These are phyloP conservation scores for Theobroma grandiflorum DNA, from an alignment of 441 rosid species.

Conservation along the genomic window DNA sequence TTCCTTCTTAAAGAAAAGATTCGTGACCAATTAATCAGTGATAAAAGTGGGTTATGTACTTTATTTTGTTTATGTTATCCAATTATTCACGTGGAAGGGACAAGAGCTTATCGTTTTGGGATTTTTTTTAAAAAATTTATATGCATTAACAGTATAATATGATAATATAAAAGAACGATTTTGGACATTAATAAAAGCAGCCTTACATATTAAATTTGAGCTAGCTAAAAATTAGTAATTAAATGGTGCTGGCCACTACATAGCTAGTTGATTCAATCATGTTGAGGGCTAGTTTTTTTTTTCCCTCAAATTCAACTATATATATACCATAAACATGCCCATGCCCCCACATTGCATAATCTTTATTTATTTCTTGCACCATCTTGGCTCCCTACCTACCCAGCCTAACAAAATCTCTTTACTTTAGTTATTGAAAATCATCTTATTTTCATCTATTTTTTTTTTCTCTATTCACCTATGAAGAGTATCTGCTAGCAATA, in stretches of 20 bases:
- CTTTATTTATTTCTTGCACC: background rate
- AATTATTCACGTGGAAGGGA: background rate
- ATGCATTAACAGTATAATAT: background rate
- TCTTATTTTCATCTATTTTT: background rate
- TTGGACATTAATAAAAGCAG: conserved; percentile 13
- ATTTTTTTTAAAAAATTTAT: background rate
- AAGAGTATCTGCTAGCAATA: no score
- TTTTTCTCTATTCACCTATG: background rate
- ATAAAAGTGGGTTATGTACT: background rate
- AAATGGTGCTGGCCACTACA: conserved; percentile 15
- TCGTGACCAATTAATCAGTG: background rate
- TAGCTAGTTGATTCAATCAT: conserved; percentile 33
- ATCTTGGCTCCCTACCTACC: conserved; percentile 21
- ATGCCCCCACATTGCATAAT: background rate
- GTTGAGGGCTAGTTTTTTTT: background rate
- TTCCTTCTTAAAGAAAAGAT: background rate
- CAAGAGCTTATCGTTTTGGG: background rate
- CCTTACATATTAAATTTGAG: background rate
- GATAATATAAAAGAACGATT: background rate
- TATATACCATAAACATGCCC: background rate
- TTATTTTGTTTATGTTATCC: background rate
- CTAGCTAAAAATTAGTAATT: background rate
- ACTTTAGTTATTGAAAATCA: background rate
- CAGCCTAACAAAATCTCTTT: background rate
- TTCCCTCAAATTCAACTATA: conserved; percentile 17